A percentile compares a stretch with the other conserved stretches of the same genome.
phyloP scores from a whole-genome alignment of 163 green algal genomes.

The Chlamydomonas reinhardtii region DNA sequence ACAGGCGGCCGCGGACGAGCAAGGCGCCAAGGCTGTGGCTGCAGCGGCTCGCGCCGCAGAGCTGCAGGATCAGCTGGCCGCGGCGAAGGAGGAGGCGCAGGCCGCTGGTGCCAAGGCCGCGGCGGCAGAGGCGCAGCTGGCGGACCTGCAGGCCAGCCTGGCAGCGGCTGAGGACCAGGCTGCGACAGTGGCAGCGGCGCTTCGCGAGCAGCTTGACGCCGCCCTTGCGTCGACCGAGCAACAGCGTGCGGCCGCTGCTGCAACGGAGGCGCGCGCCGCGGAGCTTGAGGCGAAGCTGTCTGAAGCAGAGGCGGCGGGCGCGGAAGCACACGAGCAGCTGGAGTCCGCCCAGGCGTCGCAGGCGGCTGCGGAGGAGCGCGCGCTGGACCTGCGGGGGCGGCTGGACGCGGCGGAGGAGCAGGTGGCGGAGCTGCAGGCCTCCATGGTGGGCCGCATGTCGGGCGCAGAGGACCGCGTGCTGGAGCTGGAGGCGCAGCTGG shows the following conservation, averaged over 20 bases:
- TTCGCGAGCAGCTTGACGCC: not conserved
- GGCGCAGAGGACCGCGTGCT: constrained; percentile 8
- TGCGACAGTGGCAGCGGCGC: not conserved
- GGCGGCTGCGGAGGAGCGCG: not conserved
- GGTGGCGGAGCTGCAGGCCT: constrained; percentile 37
- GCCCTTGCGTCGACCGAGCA: not conserved
- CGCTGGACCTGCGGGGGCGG: not conserved
- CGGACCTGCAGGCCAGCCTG: not conserved
- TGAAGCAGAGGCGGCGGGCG: not conserved
- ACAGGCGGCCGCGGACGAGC: not conserved
- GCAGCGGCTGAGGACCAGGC: not conserved
- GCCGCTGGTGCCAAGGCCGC: not conserved
- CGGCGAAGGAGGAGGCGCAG: not conserved
- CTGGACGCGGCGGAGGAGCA: constrained; percentile 39
- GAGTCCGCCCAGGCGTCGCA: not conserved
- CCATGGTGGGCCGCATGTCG: constrained; percentile 7
- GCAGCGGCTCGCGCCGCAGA: not conserved
- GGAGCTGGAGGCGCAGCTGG: constrained; percentile 25
- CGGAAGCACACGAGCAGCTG: not conserved
- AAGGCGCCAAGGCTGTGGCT: not conserved
- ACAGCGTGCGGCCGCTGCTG: not conserved
- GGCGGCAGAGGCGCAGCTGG: not conserved
- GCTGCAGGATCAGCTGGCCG: not conserved
- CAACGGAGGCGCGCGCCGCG: not conserved
- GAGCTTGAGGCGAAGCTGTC: not conserved